A percentile compares a stretch with the other conserved stretches of the same genome.
phyloP scores from a whole-genome alignment of 345 rosid genomes.

The Xanthoceras sorbifolium region DNA sequence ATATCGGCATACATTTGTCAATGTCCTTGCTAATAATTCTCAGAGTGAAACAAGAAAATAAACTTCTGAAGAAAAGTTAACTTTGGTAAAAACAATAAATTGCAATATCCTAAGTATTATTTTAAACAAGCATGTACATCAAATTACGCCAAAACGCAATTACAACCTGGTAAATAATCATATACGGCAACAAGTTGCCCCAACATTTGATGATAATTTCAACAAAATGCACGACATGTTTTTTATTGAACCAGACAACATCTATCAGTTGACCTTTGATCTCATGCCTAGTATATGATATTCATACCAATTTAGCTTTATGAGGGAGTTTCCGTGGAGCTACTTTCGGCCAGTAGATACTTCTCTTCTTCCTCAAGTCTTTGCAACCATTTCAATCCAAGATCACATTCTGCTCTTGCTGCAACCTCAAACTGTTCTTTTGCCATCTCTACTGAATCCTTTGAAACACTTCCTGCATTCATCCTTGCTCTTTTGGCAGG shows the following conservation, averaged over 20 bases:
- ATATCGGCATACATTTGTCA: background rate
- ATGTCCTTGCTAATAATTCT: background rate
- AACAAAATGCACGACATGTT: background rate
- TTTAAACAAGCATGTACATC: background rate
- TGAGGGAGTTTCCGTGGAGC: background rate
- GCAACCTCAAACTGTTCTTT: conserved; percentile 79
- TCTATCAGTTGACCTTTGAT: background rate
- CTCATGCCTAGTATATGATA: background rate
- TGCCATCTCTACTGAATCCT: conserved; percentile 60
- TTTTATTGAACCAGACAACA: background rate
- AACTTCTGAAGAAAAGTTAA: background rate
- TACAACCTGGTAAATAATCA: background rate
- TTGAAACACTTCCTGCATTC: conserved; percentile 22
- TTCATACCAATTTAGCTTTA: background rate
- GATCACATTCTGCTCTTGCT: conserved; percentile 70
- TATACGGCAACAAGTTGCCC: background rate
- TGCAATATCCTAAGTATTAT: background rate
- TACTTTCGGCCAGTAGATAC: conserved; percentile 34
- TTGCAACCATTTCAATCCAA: conserved; percentile 77
- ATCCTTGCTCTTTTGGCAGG: conserved; percentile 45
- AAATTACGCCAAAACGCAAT: background rate
- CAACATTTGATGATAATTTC: background rate
- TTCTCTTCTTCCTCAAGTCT: conserved; percentile 85
- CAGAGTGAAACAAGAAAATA: no score
- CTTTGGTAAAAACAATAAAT: background rate